Conservation (phyloP, 176 grass and related monocot genomes). For the Hordeum marinum region DNA sequence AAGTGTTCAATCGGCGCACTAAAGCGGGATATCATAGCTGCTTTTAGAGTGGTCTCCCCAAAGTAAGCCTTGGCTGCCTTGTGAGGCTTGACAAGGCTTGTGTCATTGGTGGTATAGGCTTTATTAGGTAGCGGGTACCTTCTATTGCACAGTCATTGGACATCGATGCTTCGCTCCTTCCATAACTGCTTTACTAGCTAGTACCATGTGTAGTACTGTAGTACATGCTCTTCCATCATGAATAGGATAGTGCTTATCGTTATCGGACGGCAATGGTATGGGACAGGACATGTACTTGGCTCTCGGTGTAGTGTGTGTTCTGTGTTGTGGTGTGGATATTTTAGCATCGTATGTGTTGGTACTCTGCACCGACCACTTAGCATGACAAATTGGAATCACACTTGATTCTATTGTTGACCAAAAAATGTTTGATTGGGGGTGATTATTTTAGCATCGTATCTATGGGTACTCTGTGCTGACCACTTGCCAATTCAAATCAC, state of each 20-base stretch:
- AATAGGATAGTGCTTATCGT: not conserved
- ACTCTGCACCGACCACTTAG: not conserved
- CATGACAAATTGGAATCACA: not conserved
- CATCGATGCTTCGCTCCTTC: not conserved
- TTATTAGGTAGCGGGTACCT: constrained; percentile 24
- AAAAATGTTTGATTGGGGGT: not conserved
- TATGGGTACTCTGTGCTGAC: not conserved
- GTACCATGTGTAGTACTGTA: not conserved
- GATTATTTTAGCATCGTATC: not conserved
- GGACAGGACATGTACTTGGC: not conserved
- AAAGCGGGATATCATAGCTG: not conserved
- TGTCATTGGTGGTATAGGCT: constrained; percentile 8
- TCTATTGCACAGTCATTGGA: constrained; percentile 10
- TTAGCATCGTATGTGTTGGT: not conserved
- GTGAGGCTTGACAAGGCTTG: not conserved
- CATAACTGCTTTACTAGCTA: not conserved
- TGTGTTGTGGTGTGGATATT: not conserved
- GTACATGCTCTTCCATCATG: not conserved
- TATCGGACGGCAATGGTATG: not conserved
- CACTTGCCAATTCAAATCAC: not conserved
- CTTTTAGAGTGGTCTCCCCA: constrained; percentile 9
- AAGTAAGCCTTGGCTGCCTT: constrained; percentile 13
- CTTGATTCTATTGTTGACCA: not conserved
- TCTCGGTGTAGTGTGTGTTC: not conserved
- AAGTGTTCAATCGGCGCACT: not conserved